phyloP scores from a whole-genome alignment of 495 filamentous ascomycete genomes.

The Aspergillus sclerotiicarbonarius region DNA sequence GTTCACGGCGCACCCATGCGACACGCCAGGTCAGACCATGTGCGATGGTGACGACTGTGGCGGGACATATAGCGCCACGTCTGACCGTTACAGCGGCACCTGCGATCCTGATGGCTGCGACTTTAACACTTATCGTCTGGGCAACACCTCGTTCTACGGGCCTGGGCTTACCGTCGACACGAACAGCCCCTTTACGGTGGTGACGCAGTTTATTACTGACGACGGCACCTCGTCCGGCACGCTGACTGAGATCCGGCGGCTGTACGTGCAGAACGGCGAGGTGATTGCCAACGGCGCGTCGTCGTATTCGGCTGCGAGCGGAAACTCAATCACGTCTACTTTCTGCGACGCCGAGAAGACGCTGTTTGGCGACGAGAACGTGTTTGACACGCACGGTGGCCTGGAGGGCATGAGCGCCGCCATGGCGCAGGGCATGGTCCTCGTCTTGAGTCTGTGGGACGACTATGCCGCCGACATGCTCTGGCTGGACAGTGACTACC shows the following conservation, averaged over 20 bases:
- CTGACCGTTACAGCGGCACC: constrained; percentile 47
- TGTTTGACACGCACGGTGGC: constrained; percentile 61
- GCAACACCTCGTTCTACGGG: constrained; percentile 63
- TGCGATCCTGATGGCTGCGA: constrained; percentile 80
- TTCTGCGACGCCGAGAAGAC: constrained; percentile 62
- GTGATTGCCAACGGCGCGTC: constrained; percentile 58
- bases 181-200: constrained; percentile 60
- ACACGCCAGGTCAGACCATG: constrained; percentile 49
- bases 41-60: constrained; percentile 59
- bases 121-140: constrained; percentile 73
- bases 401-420: constrained; percentile 53
- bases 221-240: constrained; percentile 52
- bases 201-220: constrained; percentile 67
- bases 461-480: constrained; percentile 73
- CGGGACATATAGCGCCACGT: constrained; percentile 36
- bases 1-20: constrained; percentile 65
- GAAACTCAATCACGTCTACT: constrained; percentile 56
- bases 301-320: constrained; percentile 50
- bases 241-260: constrained; percentile 63
- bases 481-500: constrained; percentile 76
- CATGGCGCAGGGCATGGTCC: constrained; percentile 59
- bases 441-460: constrained; percentile 73
- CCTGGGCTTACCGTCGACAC: constrained; percentile 61
- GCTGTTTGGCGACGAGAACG: constrained; percentile 58
- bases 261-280: constrained; percentile 69